A percentile compares a stretch with the other conserved stretches of the same genome.
phyloP scores from a whole-genome alignment of 192 early-diverging fungal species.

The Coemansia sp. region DNA sequence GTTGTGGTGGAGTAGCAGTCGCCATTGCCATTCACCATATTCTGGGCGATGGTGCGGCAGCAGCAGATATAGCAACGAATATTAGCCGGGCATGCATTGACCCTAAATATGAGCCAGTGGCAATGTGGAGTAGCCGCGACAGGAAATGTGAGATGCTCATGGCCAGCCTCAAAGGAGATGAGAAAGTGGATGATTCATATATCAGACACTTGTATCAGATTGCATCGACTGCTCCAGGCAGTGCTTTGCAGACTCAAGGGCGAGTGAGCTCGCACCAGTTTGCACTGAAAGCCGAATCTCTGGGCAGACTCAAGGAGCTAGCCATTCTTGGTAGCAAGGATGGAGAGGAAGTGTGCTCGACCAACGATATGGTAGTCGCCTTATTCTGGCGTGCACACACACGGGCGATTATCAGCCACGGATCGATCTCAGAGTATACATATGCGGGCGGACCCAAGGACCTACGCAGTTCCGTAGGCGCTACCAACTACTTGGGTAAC shows the following conservation, averaged over 20 bases:
- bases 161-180: not conserved
- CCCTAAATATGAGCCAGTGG: not conserved
- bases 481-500: constrained; percentile 25
- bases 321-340: not conserved
- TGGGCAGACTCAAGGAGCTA: not conserved
- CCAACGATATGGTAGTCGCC: constrained; percentile 28
- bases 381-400: constrained; percentile 39
- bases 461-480: not conserved
- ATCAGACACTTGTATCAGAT: not conserved
- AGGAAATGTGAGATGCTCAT: not conserved
- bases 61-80: not conserved
- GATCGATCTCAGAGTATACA: constrained; percentile 6
- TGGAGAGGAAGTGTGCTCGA: not conserved
- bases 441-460: constrained; percentile 34
- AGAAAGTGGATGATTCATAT: not conserved
- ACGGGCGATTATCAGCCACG: constrained; percentile 8
- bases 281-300: not conserved
- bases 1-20: constrained; percentile 12
- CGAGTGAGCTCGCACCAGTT: constrained; percentile 7
- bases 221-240: too few species aligned
- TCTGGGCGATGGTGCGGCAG: constrained; percentile 16
- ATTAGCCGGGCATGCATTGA: constrained; percentile 3
- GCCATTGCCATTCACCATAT: constrained; percentile 21
- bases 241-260: not conserved
- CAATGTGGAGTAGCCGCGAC: not conserved